phyloP scores from a whole-genome alignment of 164 flowering plant species.

The Vitis labrusca region DNA sequence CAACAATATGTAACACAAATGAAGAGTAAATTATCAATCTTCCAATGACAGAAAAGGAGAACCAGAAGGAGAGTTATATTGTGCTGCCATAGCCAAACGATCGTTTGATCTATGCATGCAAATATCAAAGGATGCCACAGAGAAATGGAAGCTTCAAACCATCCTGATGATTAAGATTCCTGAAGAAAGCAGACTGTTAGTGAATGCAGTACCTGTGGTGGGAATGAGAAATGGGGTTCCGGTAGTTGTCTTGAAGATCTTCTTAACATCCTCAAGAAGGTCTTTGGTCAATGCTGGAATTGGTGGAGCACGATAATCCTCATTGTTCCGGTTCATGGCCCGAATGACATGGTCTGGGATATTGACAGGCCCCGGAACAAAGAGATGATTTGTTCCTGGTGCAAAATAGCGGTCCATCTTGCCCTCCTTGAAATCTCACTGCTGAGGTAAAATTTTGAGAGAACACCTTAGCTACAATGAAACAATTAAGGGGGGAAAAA shows the following conservation, averaged over 20 bases:
- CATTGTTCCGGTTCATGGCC: conserved; percentile 97
- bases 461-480: not conserved
- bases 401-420: conserved; percentile 84
- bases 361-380: conserved; percentile 98
- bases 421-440: conserved; percentile 17
- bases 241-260: conserved; percentile 88
- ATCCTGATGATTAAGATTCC: too few species aligned
- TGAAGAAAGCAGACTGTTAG: too few species aligned
- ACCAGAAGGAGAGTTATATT: not conserved
- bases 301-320: conserved; percentile 96
- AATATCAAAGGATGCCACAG: too few species aligned
- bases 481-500: too few species aligned
- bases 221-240: conserved; percentile 91
- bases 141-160: too few species aligned
- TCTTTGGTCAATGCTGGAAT: conserved; percentile 84
- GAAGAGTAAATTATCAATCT: not conserved
- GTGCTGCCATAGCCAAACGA: not conserved
- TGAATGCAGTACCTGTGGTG: conserved; percentile 66
- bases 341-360: conserved; percentile 91
- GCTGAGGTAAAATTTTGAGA: conserved; percentile 5
- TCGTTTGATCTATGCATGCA: too few species aligned
- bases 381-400: conserved; percentile 95
- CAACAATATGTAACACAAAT: not conserved
- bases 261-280: conserved; percentile 92
- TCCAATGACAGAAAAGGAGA: not conserved